A percentile compares a stretch with the other conserved stretches of the same genome.
Conservation (phyloP, 1,284 basidiomycete species). For the Mrakiaceae sp. region DNA sequence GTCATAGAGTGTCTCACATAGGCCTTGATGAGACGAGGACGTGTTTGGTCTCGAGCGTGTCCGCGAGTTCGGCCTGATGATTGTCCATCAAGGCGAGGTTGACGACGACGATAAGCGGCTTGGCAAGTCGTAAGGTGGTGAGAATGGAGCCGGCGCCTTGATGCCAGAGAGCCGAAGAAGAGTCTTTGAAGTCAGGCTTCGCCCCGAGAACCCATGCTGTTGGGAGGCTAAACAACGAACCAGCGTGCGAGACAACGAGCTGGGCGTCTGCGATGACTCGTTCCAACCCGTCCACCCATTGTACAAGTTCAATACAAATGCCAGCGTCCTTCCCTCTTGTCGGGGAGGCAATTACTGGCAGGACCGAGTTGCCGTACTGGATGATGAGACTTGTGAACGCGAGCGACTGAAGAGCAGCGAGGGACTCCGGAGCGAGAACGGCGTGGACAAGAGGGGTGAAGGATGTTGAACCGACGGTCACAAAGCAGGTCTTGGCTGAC, state of each 20-base stretch:
- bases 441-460: slow-evolving; percentile 63
- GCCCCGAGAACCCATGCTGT: no score
- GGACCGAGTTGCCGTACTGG: slow-evolving; percentile 51
- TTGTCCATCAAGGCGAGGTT: slow-evolving; percentile 83
- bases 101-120: slow-evolving; percentile 74
- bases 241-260: slow-evolving; percentile 83
- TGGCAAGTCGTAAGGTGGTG: slow-evolving; percentile 63
- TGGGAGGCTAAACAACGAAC: slow-evolving; percentile 36
- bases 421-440: slow-evolving; percentile 48
- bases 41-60: slow-evolving; percentile 49
- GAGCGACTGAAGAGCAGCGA: slow-evolving; percentile 43
- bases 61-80: slow-evolving; percentile 83
- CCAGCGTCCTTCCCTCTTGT: no score
- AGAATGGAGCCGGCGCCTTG: slow-evolving; percentile 89
- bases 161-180: not conserved
- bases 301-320: slow-evolving; percentile 48
- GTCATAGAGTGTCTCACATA: slow-evolving; percentile 39
- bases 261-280: slow-evolving; percentile 55
- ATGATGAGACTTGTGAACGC: slow-evolving; percentile 53
- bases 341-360: not conserved
- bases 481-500: slow-evolving; percentile 41
- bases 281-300: slow-evolving; percentile 59
- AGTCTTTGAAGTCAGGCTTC: not conserved
- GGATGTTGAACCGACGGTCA: slow-evolving; percentile 80
- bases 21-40: slow-evolving; percentile 54